phyloP scores from a whole-genome alignment of 495 filamentous ascomycete species.

The Copromyces sp. region DNA sequence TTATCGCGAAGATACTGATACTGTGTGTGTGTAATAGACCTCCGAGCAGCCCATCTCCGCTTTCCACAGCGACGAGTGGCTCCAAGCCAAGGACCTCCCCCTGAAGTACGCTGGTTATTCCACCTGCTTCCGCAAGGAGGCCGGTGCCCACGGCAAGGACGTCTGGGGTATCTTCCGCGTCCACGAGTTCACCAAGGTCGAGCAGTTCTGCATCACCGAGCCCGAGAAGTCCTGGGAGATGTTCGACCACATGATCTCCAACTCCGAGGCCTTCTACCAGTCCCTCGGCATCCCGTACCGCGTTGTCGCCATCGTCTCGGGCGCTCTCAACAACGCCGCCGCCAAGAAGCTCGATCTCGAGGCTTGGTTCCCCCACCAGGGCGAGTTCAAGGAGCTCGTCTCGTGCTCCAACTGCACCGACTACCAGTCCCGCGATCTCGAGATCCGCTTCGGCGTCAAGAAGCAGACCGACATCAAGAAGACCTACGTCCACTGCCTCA shows the following conservation, averaged over 20 bases:
- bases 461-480: constrained; percentile 49
- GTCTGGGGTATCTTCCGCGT: constrained; percentile 98
- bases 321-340: constrained; percentile 87
- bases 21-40: constrained; percentile 34
- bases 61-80: constrained; percentile 88
- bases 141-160: constrained; percentile 84
- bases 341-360: constrained; percentile 94
- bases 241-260: constrained; percentile 85
- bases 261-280: constrained; percentile 89
- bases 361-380: constrained; percentile 77
- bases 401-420: constrained; percentile 95
- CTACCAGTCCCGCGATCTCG: constrained; percentile 81
- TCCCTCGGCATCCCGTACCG: constrained; percentile 81
- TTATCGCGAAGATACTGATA: not conserved
- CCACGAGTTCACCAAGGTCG: constrained; percentile 97
- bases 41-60: constrained; percentile 92
- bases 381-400: constrained; percentile 95
- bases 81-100: constrained; percentile 72
- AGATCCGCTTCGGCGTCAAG: constrained; percentile 50
- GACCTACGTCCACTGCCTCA: constrained; percentile 89
- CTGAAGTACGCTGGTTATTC: constrained; percentile 90
- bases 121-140: constrained; percentile 92
- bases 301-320: constrained; percentile 86
- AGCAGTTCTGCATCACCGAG: constrained; percentile 90
- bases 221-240: constrained; percentile 91